Base-by-base conservation (phyloP, 352 stramenopile species). In the Peronospora destructor region DNA sequence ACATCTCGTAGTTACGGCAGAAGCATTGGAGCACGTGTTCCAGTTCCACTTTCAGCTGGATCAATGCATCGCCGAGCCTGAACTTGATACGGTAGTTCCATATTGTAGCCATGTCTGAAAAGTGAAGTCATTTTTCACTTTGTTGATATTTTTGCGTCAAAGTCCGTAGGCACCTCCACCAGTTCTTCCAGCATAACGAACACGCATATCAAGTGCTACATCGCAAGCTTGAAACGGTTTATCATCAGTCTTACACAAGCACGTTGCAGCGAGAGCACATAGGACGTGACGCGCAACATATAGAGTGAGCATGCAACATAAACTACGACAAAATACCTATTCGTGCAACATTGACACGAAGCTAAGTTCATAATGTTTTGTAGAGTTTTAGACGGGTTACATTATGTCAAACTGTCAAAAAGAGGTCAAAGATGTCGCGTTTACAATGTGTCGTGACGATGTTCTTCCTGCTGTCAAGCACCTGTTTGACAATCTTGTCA, bases 11-110 rank as follows among this genome's bases (percentile, higher is more conserved):
- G 54, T 55, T n/a, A 64, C 71, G 50, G 72, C 60, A 5, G 49
- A 56, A 13, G 64, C 59, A 10, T 40, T 79, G 17, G 71, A 79
- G 48, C 60, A 75, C 26, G 68, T 83, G 9, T 77, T 83, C 39
- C 56, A 68, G 35, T 79, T 83, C 40, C 62, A 79, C 17, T 36
- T 59, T 41, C 68, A 68, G 0, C 48, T 83, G 2, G 63, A 79
- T 32, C 45, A 61, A 32, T 68, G 56, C 46, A 59, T 79, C 21
- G 62, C 69, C 2, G 60, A 73, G 17, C 68, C 71, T 0, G 68
- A 82, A 40, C 59, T 79, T 17, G n/a, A 41, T 16, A 49, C 51
- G 45, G 71, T 78, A 55, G 35, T 36, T 38, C 7, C 16, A 16
- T 3, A 29, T 14, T 13, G 35, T 23, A 38, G 28, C 25, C 9